Base-by-base conservation (phyloP, 352 stramenopile species). In the Aphanomyces cochlioides region DNA sequence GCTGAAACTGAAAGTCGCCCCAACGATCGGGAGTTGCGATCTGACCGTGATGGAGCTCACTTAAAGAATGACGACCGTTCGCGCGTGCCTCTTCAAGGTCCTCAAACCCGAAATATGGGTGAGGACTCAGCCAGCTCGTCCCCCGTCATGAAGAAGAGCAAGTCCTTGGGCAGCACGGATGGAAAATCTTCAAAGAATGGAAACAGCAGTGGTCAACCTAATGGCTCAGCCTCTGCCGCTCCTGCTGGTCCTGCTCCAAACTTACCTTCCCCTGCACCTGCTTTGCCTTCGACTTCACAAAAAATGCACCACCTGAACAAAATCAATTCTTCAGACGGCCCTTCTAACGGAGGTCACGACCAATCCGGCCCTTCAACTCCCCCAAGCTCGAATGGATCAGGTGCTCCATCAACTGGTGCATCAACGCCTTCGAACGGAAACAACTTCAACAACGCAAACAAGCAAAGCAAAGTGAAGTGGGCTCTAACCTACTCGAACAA, bases 391-490 rank as follows among this genome's bases (percentile, higher is more conserved):
- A 38, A 15, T 15, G 56, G 43, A n/a, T 50, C 47, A 34, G 17
- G 43, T n/a, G 43, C 47, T 13, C 45, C 63, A 43, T 66, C 59
- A 12, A 56, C 37, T 12, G 39, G 38, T 13, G 64, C 48, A 40
- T 82, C 84, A 7, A 90, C 82, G 39, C 61, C 91, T 38, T 81
- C 80, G 5, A 93, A 92, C 71, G 84, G 83, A 21, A 92, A 91
- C 69, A 74, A 73, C 47, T 28, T 28, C 28, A 73, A 19, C 57
- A 73, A 81, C 19, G 89, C 83, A 73, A 88, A 78, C 17, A 94
- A 94, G 74, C 83, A 83, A 15, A 92, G 84, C 65, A 88, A 88
- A 61, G 80, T 92, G 0, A 93, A 95, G 74, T 95, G 87, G 87
- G 91, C 85, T 68, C 90, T 84, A 45, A 82, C 89, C 56, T 95